Percentiles rank a stretch among this genome's conserved stretches.
Conservation (phyloP, 768 basidiomycete species). For the Tubosaeta brunneosetosa region DNA sequence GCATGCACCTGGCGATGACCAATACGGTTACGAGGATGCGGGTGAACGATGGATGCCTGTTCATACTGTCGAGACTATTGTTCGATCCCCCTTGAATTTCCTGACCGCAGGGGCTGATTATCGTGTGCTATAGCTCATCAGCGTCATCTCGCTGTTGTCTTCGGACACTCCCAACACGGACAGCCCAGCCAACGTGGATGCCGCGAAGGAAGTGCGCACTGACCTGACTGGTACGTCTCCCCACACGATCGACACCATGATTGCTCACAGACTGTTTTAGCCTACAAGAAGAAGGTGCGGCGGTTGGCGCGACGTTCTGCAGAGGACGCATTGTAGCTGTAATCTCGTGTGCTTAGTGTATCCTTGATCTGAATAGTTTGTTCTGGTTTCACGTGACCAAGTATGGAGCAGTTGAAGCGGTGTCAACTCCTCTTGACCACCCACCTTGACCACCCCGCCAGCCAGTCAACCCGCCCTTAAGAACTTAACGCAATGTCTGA, state of each 20-base stretch:
- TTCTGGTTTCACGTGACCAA: constrained; percentile 20
- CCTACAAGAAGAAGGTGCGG: constrained; percentile 94
- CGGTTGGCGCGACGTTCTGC: constrained; percentile 81
- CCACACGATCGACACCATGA: not conserved
- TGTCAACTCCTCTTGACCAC: constrained; percentile 5
- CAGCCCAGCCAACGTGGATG: constrained; percentile 95
- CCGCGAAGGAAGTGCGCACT: constrained; percentile 80
- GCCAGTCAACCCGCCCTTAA: constrained; percentile 4
- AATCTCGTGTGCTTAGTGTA: constrained; percentile 14
- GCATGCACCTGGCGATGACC: constrained; percentile 95
- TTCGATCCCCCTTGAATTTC: constrained; percentile 33
- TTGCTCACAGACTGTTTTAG: constrained; percentile 36
- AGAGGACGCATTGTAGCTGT: constrained; percentile 78
- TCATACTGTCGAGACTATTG: constrained; percentile 95
- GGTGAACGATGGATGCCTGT: constrained; percentile 98
- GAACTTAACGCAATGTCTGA: constrained; percentile 29
- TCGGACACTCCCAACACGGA: constrained; percentile 88
- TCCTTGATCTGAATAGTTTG: constrained; percentile 5
- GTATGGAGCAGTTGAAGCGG: not conserved
- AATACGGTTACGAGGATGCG: constrained; percentile 95
- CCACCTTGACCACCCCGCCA: constrained; percentile 10
- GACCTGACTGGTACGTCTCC: constrained; percentile 50
- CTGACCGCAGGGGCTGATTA: not conserved
- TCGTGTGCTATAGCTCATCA: constrained; percentile 64
- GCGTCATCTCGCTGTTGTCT: constrained; percentile 93